Evolutionary conservation across 495 filamentous ascomycete genomes (phyloP).

Genomic region (Lasiosphaeria miniovina): DNA sequence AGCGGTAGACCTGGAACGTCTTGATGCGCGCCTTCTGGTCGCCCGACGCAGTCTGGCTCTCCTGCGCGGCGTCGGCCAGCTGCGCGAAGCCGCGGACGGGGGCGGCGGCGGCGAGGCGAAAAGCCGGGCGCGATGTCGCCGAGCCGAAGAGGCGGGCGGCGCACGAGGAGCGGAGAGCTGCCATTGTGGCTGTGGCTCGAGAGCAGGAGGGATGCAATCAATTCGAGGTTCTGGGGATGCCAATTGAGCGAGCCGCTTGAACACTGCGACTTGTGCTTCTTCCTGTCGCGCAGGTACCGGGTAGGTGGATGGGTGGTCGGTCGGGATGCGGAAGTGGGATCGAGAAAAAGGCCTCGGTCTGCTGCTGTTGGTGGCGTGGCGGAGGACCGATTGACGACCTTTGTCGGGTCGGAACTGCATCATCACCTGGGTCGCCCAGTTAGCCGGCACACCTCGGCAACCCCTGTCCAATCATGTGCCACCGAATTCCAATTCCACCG

Average conservation of each 20-base stretch:
- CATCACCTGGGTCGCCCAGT: conserved; percentile 22
- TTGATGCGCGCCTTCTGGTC: conserved; percentile 61
- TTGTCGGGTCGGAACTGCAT: conserved; percentile 6
- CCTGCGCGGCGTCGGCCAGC: conserved; percentile 44
- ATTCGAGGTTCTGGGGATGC: background rate
- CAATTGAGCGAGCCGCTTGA: conserved; percentile 7
- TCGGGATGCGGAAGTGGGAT: conserved; percentile 16
- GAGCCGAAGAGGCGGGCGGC: conserved; percentile 60
- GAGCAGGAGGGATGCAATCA: conserved; percentile 7
- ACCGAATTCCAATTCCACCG: conserved; percentile 19
- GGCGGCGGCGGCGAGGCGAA: conserved; percentile 37
- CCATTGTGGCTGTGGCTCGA: conserved; percentile 53
- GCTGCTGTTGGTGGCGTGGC: conserved; percentile 21
- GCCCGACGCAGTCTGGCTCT: conserved; percentile 33
- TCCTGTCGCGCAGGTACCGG: conserved; percentile 4
- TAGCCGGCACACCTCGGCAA: conserved; percentile 30
- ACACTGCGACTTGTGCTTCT: background rate
- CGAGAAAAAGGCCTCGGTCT: conserved; percentile 15
- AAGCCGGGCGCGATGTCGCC: conserved; percentile 43
- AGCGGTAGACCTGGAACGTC: conserved; percentile 98
- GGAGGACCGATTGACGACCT: too few species aligned
- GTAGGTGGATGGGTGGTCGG: background rate
- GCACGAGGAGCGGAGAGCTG: conserved; percentile 64
- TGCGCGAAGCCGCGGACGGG: conserved; percentile 43
- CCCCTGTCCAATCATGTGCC: conserved; percentile 22